Base-by-base conservation (phyloP, 495 filamentous ascomycete species). In the Neurospora sp. region DNA sequence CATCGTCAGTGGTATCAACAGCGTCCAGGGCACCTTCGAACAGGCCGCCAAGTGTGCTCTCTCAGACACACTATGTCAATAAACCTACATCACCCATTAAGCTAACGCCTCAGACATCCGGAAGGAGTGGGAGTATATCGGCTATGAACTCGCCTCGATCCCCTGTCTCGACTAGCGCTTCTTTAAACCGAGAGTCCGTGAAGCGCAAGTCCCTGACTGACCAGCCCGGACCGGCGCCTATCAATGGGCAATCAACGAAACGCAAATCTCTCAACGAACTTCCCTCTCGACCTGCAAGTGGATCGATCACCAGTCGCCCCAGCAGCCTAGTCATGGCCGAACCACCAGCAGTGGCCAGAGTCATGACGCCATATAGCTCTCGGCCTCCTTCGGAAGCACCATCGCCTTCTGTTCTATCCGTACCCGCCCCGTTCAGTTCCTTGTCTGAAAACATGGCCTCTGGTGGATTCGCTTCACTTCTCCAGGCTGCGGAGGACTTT, bases 401-500 rank as follows among this genome's bases (percentile, higher is more conserved):
- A 4, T 76, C 80, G 0, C 77, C 77, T 0, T 39, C 69, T 31
- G 48, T 69, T 35, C 27, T 68, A 10, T 71, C 73, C 5, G 39
- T 72, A 0, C 69, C 53, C 27, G 27, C 79, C 2, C 44, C 74
- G 0, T 69, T 77, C 16, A 48, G 39, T 12, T 38, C 74, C 9
- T 38, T 77, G 12, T 69, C 76, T 22, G 70, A n/a, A 70, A 77
- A 71, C 11, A 53, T 77, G 16, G 73, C 78, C 6, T 69, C 69
- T 0, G 31, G 71, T 12, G 79, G 79, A 11, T 78, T 84, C 69
- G 82, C 85, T 6, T 85, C 85, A 4, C 81, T 86, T 37, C 81
- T 86, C 27, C 84, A 85, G 74, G 81, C 82, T 35, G 83, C 84
- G 14, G 85, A 88, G 39, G 85, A 87, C n/a, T 79, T 85, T 65